These are phyloP conservation scores for Paspalum notatum DNA, from an alignment of 176 grass and related monocot species.

Conservation along the genomic window DNA sequence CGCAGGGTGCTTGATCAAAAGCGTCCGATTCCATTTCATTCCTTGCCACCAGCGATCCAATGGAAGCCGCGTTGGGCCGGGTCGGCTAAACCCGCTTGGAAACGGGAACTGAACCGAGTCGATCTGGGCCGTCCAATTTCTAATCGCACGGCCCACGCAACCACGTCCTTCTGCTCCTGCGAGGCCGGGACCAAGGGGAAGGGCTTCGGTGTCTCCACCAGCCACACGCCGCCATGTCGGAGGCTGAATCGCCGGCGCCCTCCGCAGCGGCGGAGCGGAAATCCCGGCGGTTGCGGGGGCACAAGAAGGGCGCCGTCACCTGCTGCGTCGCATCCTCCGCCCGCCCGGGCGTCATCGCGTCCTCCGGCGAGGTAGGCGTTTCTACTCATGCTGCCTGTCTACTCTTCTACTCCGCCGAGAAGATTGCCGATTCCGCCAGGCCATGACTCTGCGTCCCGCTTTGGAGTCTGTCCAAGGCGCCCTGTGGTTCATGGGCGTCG, in stretches of 20 bases:
- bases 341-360: slow-evolving; percentile 70
- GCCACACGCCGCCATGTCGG: slow-evolving; percentile 41
- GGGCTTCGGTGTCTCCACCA: neutral
- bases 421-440: neutral
- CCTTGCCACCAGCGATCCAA: no score
- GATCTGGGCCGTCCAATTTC: slow-evolving; percentile 16
- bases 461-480: neutral
- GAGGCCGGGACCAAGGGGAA: neutral
- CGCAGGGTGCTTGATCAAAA: no score
- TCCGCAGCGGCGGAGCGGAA: slow-evolving; percentile 30
- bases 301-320: slow-evolving; percentile 67
- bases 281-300: slow-evolving; percentile 65
- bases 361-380: slow-evolving; percentile 71
- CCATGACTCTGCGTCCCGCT: neutral
- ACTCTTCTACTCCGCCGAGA: neutral
- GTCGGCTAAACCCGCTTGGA: neutral
- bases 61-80: neutral
- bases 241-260: slow-evolving; percentile 12
- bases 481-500: neutral
- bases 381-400: neutral
- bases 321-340: slow-evolving; percentile 76
- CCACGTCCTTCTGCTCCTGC: neutral
- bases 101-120: neutral
- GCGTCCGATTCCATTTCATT: no score
- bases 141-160: slow-evolving; percentile 12